Percentiles rank a stretch among this genome's conserved stretches.
Evolutionary conservation across 768 basidiomycete genomes (phyloP).

Genomic region (Suillus alpinus): DNA sequence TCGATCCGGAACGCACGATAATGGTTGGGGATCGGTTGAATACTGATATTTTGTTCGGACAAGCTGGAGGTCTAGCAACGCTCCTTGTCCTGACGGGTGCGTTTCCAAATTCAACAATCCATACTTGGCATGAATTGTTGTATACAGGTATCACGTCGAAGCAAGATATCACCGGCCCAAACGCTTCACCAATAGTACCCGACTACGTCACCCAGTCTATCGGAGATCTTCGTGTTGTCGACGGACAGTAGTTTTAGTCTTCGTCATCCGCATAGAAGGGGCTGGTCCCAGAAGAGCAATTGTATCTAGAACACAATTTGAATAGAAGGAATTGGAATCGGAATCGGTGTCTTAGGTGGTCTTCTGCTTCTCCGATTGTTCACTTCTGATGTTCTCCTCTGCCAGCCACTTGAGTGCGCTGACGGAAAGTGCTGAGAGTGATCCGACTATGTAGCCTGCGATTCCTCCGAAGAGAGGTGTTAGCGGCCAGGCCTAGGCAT

Average conservation of each 20-base stretch:
- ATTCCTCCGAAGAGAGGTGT: constrained; percentile 74
- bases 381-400: constrained; percentile 33
- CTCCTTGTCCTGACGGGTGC: constrained; percentile 90
- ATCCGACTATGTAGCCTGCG: constrained; percentile 61
- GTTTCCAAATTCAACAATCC: constrained; percentile 7
- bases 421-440: constrained; percentile 50
- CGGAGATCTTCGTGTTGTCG: constrained; percentile 65
- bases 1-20: constrained; percentile 82
- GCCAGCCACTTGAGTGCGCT: constrained; percentile 39
- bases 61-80: constrained; percentile 80
- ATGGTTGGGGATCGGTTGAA: constrained; percentile 96
- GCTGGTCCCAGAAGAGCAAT: not conserved
- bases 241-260: constrained; percentile 15
- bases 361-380: constrained; percentile 20
- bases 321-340: not conserved
- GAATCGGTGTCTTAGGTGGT: constrained; percentile 12
- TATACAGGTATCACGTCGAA: constrained; percentile 71
- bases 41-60: constrained; percentile 94
- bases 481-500: constrained; percentile 75
- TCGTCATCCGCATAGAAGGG: not conserved
- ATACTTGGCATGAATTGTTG: not conserved
- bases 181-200: constrained; percentile 71
- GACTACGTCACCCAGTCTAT: constrained; percentile 79
- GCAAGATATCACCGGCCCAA: constrained; percentile 68
- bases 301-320: not conserved